These are phyloP conservation scores for Pelargonium nanum DNA, from an alignment of 345 rosid genomes.

Conservation along the genomic window DNA sequence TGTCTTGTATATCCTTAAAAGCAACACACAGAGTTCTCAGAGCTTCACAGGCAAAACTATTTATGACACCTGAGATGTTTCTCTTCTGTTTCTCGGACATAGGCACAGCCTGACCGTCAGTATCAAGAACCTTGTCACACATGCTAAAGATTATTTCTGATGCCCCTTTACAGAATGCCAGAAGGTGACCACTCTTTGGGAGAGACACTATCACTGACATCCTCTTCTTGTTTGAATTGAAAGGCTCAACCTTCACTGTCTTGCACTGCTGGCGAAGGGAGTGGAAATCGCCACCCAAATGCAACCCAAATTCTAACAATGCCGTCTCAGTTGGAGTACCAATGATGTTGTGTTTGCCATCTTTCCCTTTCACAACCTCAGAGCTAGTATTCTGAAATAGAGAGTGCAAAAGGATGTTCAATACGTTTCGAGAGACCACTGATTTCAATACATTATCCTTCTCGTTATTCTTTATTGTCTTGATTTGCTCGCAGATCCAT, in stretches of 20 bases:
- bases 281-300: constrained; percentile 55
- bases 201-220: constrained; percentile 79
- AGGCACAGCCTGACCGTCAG: constrained; percentile 31
- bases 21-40: constrained; percentile 66
- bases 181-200: constrained; percentile 43
- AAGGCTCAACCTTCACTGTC: constrained; percentile 73
- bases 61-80: constrained; percentile 34
- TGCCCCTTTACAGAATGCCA: constrained; percentile 69
- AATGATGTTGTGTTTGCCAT: constrained; percentile 48
- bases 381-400: constrained; percentile 72
- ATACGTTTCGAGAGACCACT: constrained; percentile 34
- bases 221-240: constrained; percentile 80
- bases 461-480: constrained; percentile 25
- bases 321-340: constrained; percentile 96
- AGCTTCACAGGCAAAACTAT: constrained; percentile 55
- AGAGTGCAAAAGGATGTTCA: constrained; percentile 45
- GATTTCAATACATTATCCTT: constrained; percentile 25
- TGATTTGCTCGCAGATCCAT: constrained; percentile 47
- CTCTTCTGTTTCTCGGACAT: constrained; percentile 34
- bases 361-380: constrained; percentile 71
- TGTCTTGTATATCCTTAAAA: constrained; percentile 38
- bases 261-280: constrained; percentile 37
- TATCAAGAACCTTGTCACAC: constrained; percentile 41
- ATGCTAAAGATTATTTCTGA: constrained; percentile 50
- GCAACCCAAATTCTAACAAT: constrained; percentile 71